A percentile compares a stretch with the other conserved stretches of the same genome.
Conservation (phyloP, 805 yeast species). For the Starmerella sp. region DNA sequence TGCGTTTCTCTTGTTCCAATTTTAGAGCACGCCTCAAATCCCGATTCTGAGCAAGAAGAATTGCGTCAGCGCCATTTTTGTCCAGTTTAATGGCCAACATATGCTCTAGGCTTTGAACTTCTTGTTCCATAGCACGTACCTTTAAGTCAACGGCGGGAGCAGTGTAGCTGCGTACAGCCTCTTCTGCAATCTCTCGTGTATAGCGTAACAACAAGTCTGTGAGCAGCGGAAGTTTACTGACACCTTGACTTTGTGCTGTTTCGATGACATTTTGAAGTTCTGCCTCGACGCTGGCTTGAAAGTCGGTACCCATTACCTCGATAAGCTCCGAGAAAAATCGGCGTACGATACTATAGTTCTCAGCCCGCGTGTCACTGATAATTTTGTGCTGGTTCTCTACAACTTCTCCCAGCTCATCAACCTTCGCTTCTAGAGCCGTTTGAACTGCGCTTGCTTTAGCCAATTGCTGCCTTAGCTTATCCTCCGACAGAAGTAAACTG, state of each 20-base stretch:
- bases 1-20: constrained; percentile 19
- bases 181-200: constrained; percentile 16
- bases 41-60: constrained; percentile 16
- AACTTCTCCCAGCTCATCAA: background rate
- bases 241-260: constrained; percentile 5
- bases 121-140: constrained; percentile 14
- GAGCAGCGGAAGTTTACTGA: constrained; percentile 21
- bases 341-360: constrained; percentile 16
- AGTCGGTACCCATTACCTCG: constrained; percentile 20
- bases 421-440: background rate
- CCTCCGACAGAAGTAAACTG: background rate
- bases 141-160: background rate
- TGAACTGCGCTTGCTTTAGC: background rate
- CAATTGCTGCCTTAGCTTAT: background rate
- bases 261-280: constrained; percentile 18
- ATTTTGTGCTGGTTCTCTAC: constrained; percentile 5
- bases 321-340: constrained; percentile 18
- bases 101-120: constrained; percentile 15
- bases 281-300: constrained; percentile 13
- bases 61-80: constrained; percentile 19
- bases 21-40: constrained; percentile 18
- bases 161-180: background rate
- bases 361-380: constrained; percentile 1
- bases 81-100: constrained; percentile 14
- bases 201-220: constrained; percentile 16